Evolutionary conservation across 1,284 basidiomycete genomes (phyloP), one percentile per base, ranked within the genome.

Genomic region (Apiotrichum mycotoxinovorans): DNA sequence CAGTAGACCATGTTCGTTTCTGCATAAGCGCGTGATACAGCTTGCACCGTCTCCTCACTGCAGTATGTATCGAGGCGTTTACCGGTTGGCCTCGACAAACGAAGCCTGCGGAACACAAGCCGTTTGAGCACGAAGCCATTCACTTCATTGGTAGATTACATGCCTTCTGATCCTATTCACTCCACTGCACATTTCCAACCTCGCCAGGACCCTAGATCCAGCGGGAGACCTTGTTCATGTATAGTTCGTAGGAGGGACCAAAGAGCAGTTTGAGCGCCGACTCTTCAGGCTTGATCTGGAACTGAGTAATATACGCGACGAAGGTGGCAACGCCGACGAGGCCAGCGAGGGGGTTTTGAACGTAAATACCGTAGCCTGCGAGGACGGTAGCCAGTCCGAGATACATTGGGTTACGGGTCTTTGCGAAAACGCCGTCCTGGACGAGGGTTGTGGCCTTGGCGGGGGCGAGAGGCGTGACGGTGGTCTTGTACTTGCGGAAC

Each of bases 221-320:
- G 11, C 44, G 27, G 12, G 27, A 27, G 3, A 54, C 45, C 14
- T 23, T 4, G 2, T 41, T 33, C 18, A 33, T 20, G 38, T 46
- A 46, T 25, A 27, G 25, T 2, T 17, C 15, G 38, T 40, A 48
- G 37, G 40, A n/a, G 3, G 25, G 27, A 11, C 37, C 37, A 20
- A 51, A 51, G 4, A 34, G 22, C 25, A 27, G 14, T 12, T 12
- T 17, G 23, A 54, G 44, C 23, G 44, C 44, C 4, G 23, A 22
- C 37, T 54, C 52, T 45, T 46, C 52, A 1, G 45, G 52, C 25
- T 30, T 40, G 45, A 48, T 46, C 44, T 54, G 52, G 52, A 47
- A 47, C 23, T 26, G 27, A 4, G 44, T 47, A 12, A 54, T 48
- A 37, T 48, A 54, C 37, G 26, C 17, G 1, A 54, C 27, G 30